Conservation (phyloP, 495 filamentous ascomycete genomes). For the Daldinia caldariorum region DNA sequence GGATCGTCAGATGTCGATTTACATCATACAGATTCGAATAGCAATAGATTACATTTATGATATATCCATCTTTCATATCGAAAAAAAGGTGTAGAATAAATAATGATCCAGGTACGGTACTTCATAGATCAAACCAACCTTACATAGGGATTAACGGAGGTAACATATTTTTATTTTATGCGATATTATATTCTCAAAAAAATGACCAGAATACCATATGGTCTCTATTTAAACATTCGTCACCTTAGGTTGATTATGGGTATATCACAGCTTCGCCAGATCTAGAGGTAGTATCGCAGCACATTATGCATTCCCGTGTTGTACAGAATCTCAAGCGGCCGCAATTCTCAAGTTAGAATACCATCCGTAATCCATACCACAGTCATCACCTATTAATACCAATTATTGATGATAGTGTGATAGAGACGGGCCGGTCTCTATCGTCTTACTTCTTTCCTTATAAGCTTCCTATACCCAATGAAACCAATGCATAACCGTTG, state of each 20-base stretch:
- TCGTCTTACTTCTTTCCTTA: conserved; percentile 11
- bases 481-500: conserved; percentile 10
- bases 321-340: not conserved
- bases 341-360: not conserved
- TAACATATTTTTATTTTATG: no score
- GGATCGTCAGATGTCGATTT: no score
- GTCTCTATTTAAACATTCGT: no score
- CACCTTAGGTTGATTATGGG: no score
- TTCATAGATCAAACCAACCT: no score
- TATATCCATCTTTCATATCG: not conserved
- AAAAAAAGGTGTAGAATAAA: no score
- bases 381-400: conserved; percentile 18
- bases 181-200: no score
- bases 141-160: no score
- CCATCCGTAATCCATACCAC: not conserved
- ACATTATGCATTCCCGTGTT: not conserved
- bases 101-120: no score
- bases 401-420: conserved; percentile 16
- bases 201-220: no score
- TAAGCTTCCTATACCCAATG: conserved; percentile 8
- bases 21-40: no score
- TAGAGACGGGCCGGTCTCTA: conserved; percentile 12
- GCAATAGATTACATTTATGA: not conserved
- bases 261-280: not conserved
- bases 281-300: not conserved